A percentile compares a stretch with the other conserved stretches of the same genome.
These are phyloP conservation scores for Tritrichomonas musculus DNA, from an alignment of 208 protist genomes.

Conservation along the genomic window DNA sequence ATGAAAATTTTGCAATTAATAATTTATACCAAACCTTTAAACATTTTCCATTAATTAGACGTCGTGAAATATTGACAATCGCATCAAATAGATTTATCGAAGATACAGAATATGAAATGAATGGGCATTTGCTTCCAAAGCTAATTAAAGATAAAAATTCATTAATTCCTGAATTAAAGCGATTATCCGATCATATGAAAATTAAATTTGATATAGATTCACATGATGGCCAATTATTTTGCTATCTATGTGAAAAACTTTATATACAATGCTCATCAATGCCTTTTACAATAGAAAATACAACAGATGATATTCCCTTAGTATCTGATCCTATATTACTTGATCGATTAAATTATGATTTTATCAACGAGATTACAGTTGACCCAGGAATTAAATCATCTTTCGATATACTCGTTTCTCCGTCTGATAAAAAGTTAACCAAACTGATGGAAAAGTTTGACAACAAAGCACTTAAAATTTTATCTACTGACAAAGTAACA, in stretches of 20 bases:
- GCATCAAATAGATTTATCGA: neutral
- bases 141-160: neutral
- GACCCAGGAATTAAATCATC: too few species aligned
- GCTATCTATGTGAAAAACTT: neutral
- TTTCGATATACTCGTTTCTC: too few species aligned
- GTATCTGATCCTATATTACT: too few species aligned
- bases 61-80: neutral
- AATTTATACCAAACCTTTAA: neutral
- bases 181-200: neutral
- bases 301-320: too few species aligned
- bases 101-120: neutral
- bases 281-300: neutral
- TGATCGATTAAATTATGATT: too few species aligned
- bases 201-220: neutral
- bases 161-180: neutral
- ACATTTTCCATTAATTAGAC: neutral
- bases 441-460: too few species aligned
- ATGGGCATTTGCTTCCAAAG: neutral
- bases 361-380: too few species aligned
- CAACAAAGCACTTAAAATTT: too few species aligned
- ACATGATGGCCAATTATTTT: slow-evolving; percentile 5
- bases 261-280: neutral
- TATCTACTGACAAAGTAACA: too few species aligned
- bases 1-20: neutral
- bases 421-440: too few species aligned